phyloP scores from a whole-genome alignment of 1,284 basidiomycete genomes.

The Athelia psychrophila region DNA sequence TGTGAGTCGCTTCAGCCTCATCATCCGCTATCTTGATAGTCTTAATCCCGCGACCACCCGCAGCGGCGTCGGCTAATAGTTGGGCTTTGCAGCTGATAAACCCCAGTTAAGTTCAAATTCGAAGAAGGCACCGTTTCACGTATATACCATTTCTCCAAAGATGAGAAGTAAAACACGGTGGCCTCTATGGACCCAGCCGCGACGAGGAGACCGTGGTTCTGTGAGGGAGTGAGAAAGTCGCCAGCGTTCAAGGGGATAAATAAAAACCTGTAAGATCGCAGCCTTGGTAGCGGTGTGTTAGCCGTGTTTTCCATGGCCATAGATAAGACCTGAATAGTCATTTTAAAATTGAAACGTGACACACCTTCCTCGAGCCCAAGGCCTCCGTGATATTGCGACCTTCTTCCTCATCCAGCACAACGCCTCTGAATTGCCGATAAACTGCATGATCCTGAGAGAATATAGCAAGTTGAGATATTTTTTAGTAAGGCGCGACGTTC shows the following conservation, averaged over 20 bases:
- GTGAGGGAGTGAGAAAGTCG: slow-evolving; percentile 21
- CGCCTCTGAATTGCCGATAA: slow-evolving; percentile 50
- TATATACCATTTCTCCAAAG: slow-evolving; percentile 29
- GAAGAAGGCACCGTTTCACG: slow-evolving; percentile 20
- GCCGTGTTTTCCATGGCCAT: too few species aligned
- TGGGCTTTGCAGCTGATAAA: slow-evolving; percentile 44
- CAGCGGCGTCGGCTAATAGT: slow-evolving; percentile 47
- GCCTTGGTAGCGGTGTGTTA: too few species aligned
- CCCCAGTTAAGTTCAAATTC: slow-evolving; percentile 32
- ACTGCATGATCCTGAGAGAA: slow-evolving; percentile 32
- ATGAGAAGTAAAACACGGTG: slow-evolving; percentile 35
- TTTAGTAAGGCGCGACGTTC: slow-evolving; percentile 8
- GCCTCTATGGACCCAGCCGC: slow-evolving; percentile 40
- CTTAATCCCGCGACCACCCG: slow-evolving; percentile 27
- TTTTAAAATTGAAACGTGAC: too few species aligned
- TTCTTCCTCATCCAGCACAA: slow-evolving; percentile 59
- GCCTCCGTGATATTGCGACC: slow-evolving; percentile 51
- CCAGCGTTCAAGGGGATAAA: slow-evolving; percentile 12
- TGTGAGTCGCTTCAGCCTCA: slow-evolving; percentile 16
- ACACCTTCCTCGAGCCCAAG: slow-evolving; percentile 42
- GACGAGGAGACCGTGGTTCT: slow-evolving; percentile 62
- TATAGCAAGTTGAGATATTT: slow-evolving; percentile 7
- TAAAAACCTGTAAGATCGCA: slow-evolving; percentile 16
- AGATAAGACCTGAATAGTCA: too few species aligned
- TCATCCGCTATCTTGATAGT: slow-evolving; percentile 26